These are phyloP conservation scores for Fulvia fulva DNA, from an alignment of 2,329 filamentous ascomycete genomes.

Conservation along the genomic window DNA sequence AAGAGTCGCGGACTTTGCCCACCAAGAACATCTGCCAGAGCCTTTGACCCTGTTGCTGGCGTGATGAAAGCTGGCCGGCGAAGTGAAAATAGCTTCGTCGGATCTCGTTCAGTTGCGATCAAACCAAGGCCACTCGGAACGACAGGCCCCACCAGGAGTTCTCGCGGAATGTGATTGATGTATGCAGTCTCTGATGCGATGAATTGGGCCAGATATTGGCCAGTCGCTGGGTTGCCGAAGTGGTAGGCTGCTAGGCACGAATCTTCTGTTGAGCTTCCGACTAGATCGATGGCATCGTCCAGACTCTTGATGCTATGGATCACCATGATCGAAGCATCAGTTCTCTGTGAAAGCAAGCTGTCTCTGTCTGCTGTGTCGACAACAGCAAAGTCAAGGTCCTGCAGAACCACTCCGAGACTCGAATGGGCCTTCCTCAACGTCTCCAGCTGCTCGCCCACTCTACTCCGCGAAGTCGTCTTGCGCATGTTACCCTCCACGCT, in stretches of 20 bases:
- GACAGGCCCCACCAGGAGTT: constrained; percentile 47
- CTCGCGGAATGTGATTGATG: constrained; percentile 55
- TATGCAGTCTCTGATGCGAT: constrained; percentile 49
- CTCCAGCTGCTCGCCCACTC: constrained; percentile 5
- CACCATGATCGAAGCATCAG: constrained; percentile 41
- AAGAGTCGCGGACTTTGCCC: constrained; percentile 14
- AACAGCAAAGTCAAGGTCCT: constrained; percentile 24
- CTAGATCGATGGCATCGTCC: constrained; percentile 53
- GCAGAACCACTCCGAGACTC: constrained; percentile 18
- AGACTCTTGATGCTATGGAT: constrained; percentile 49
- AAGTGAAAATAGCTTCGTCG: constrained; percentile 42
- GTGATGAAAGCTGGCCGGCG: constrained; percentile 41
- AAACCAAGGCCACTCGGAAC: constrained; percentile 32
- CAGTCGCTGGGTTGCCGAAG: constrained; percentile 48
- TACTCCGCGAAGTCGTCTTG: constrained; percentile 2
- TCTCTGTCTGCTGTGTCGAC: constrained; percentile 22
- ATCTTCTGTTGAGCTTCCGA: constrained; percentile 24
- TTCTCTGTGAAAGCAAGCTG: constrained; percentile 33
- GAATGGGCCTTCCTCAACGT: constrained; percentile 10
- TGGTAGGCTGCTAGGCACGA: constrained; percentile 49
- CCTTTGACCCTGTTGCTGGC: constrained; percentile 3
- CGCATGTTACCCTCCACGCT: constrained; percentile 3
- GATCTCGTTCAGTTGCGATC: constrained; percentile 38
- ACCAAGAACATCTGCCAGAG: constrained; percentile 5
- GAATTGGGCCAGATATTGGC: constrained; percentile 59